Evolutionary conservation across 352 stramenopile species (phyloP).

Genomic region (Phytophthora podocarpi): DNA sequence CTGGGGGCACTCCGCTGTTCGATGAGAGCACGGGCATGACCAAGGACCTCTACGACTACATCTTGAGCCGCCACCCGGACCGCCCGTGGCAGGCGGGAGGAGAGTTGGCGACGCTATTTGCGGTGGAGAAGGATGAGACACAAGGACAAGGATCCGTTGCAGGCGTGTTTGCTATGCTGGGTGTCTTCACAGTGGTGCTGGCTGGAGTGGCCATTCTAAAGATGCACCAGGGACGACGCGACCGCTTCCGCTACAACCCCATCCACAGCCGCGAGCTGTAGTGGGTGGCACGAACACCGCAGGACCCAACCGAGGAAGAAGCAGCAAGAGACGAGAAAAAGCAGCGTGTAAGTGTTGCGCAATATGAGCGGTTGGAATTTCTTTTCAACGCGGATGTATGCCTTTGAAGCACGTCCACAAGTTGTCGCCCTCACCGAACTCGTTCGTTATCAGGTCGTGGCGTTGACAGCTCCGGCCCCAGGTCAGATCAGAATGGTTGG

Average conservation of each 20-base stretch:
- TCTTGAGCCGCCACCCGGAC: slow-evolving; percentile 54
- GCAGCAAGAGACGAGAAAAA: slow-evolving; percentile 1
- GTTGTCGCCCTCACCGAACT: no score
- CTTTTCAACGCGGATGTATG: neutral
- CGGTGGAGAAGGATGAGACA: slow-evolving; percentile 12
- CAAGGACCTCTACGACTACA: slow-evolving; percentile 73
- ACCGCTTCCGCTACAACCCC: slow-evolving; percentile 62
- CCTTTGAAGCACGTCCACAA: neutral
- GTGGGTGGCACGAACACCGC: neutral
- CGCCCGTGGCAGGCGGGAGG: slow-evolving; percentile 55
- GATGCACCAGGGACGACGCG: slow-evolving; percentile 27
- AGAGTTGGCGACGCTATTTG: slow-evolving; percentile 18
- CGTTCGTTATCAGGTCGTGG: neutral
- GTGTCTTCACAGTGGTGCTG: slow-evolving; percentile 42
- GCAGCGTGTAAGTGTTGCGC: slow-evolving; percentile 14
- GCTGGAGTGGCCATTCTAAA: slow-evolving; percentile 35
- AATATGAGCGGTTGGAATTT: slow-evolving; percentile 29
- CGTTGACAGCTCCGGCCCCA: neutral
- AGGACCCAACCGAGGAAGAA: slow-evolving; percentile 5
- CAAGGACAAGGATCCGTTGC: slow-evolving; percentile 31
- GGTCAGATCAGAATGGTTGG: neutral
- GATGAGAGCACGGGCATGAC: slow-evolving; percentile 63
- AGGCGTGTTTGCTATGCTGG: slow-evolving; percentile 39
- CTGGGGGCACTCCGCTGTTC: slow-evolving; percentile 81
- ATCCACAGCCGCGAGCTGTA: slow-evolving; percentile 49